Evolutionary conservation across 305 asterid species (phyloP).

Genomic region (Fraxinus nigra): DNA sequence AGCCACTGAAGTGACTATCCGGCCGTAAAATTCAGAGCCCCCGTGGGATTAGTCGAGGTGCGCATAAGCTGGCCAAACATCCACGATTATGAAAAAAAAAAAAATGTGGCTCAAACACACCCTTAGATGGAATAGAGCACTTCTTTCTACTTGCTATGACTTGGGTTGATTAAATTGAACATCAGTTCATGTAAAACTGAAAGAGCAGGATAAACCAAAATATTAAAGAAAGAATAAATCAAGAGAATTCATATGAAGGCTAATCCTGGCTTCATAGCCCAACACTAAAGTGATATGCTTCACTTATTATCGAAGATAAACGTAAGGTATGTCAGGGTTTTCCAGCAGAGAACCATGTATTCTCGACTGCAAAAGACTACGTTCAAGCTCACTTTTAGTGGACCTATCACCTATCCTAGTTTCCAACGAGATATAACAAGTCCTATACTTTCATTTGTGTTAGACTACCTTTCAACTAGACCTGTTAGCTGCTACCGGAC

Average conservation of each 20-base stretch:
- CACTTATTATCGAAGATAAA: neutral
- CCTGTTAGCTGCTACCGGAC: neutral
- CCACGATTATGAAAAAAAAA: too few relatives aligned
- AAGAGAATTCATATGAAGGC: conserved; percentile 8
- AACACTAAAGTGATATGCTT: neutral
- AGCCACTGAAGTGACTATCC: too few relatives aligned
- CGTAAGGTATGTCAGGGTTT: neutral
- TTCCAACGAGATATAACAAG: conserved; percentile 4
- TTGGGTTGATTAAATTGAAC: conserved; percentile 1
- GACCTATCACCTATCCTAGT: conserved; percentile 13
- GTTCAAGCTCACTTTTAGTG: neutral
- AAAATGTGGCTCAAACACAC: too few relatives aligned
- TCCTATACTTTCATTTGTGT: neutral
- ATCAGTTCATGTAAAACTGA: conserved; percentile 11
- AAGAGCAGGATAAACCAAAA: neutral
- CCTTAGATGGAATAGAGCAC: neutral
- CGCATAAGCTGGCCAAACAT: too few relatives aligned
- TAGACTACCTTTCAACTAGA: conserved; percentile 5
- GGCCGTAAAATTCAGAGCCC: too few relatives aligned
- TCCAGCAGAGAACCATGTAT: neutral
- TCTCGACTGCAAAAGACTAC: neutral
- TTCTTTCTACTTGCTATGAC: conserved; percentile 8
- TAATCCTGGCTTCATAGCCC: conserved; percentile 1
- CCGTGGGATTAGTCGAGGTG: too few relatives aligned
- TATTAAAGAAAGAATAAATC: neutral